Percentiles rank a stretch among this genome's conserved stretches.
phyloP scores from a whole-genome alignment of 768 basidiomycete species.

The Lepiota subincarnata region DNA sequence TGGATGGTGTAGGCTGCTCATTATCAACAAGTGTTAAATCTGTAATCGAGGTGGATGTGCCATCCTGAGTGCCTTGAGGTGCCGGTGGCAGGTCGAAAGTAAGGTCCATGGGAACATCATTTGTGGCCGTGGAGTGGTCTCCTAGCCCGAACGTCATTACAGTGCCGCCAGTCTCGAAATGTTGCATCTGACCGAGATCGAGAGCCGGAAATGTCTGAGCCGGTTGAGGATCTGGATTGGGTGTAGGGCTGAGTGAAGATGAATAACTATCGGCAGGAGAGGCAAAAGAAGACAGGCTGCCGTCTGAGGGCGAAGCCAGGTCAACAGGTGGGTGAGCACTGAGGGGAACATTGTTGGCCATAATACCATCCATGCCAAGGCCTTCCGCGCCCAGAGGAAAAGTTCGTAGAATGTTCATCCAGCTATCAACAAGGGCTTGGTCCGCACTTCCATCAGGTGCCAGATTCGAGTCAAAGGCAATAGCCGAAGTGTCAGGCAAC shows the following conservation, averaged over 20 bases:
- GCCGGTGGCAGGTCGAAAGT: neutral
- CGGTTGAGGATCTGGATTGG: slow-evolving; percentile 2
- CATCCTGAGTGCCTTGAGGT: neutral
- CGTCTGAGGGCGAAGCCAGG: slow-evolving; percentile 10
- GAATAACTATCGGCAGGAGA: slow-evolving; percentile 3
- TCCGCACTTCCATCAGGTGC: slow-evolving; percentile 24
- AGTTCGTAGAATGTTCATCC: slow-evolving; percentile 47
- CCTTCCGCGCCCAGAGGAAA: slow-evolving; percentile 35
- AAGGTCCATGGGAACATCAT: neutral
- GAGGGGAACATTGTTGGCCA: neutral
- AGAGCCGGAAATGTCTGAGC: neutral
- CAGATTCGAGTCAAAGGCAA: neutral
- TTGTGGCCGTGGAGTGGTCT: neutral
- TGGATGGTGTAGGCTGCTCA: neutral
- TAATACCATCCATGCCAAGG: neutral
- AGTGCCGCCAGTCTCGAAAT: slow-evolving; percentile 9
- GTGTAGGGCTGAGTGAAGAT: neutral
- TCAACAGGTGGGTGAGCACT: neutral
- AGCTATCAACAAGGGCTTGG: slow-evolving; percentile 41
- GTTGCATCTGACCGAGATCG: slow-evolving; percentile 1
- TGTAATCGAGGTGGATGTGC: neutral
- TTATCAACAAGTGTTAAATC: neutral
- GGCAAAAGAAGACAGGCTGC: neutral
- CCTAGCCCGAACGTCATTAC: neutral
- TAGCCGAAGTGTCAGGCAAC: neutral